Conservation (phyloP, 257 asterid species). For the Eustoma russellianum region DNA sequence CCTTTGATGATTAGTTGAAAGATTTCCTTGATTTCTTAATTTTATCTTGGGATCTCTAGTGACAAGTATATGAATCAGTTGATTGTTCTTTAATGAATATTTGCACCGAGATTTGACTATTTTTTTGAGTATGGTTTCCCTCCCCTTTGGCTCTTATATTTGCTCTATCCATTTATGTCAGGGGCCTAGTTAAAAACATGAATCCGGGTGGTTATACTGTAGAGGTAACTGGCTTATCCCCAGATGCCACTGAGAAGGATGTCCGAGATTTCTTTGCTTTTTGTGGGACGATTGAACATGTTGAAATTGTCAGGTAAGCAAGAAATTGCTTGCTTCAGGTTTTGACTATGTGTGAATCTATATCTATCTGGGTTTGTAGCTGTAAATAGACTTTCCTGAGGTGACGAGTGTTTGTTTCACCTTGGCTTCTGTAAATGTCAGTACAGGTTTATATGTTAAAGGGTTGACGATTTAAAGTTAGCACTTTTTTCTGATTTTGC, state of each 20-base stretch:
- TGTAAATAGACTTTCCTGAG: neutral
- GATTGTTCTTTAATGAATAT: neutral
- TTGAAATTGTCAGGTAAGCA: slow-evolving; percentile 72
- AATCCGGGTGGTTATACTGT: slow-evolving; percentile 62
- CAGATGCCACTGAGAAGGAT: slow-evolving; percentile 71
- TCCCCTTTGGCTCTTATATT: neutral
- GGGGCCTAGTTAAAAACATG: slow-evolving; percentile 33
- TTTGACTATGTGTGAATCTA: neutral
- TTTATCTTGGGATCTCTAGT: neutral
- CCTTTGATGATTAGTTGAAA: too few species aligned
- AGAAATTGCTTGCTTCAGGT: neutral
- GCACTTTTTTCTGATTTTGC: too few species aligned
- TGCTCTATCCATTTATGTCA: slow-evolving; percentile 9
- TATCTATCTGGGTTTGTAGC: neutral
- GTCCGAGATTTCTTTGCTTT: slow-evolving; percentile 71
- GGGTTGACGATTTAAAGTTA: too few species aligned
- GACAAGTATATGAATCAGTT: neutral
- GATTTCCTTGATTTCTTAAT: too few species aligned
- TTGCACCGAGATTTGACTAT: neutral
- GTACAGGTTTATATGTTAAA: neutral
- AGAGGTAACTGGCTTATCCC: slow-evolving; percentile 75
- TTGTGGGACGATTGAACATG: slow-evolving; percentile 87
- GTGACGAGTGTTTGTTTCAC: neutral
- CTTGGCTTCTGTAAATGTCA: neutral
- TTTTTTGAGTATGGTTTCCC: neutral